Evolutionary conservation across 495 filamentous ascomycete genomes (phyloP).

Genomic region (Tuber melanosporum): DNA sequence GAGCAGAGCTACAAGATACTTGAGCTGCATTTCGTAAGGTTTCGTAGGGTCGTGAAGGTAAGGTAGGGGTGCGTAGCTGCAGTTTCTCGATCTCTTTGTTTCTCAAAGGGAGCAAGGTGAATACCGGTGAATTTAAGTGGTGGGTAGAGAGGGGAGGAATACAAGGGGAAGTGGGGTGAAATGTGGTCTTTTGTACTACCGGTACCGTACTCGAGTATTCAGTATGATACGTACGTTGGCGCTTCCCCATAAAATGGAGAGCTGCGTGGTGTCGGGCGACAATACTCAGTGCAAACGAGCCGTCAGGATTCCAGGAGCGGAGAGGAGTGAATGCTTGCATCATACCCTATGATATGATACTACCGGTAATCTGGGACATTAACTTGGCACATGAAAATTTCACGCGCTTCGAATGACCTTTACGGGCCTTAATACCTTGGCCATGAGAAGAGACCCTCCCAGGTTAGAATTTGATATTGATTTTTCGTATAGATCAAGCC

Average conservation of each 20-base stretch:
- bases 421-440: no score
- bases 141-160: background rate
- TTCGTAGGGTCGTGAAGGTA: background rate
- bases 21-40: conserved; percentile 20
- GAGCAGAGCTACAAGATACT: background rate
- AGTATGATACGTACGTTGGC: background rate
- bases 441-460: no score
- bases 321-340: conserved; percentile 33
- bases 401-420: background rate
- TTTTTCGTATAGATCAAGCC: background rate
- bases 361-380: background rate
- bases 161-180: background rate
- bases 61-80: background rate
- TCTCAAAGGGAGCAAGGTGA: background rate
- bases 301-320: conserved; percentile 15
- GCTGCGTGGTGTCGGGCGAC: background rate
- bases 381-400: background rate
- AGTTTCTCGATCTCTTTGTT: background rate
- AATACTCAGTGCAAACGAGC: background rate
- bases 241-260: background rate
- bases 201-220: no score
- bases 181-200: background rate
- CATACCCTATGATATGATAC: conserved; percentile 17
- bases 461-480: background rate
- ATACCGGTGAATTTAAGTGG: background rate